Evolutionary conservation across 805 yeast species (phyloP), one percentile per base, ranked within the genome.

Genomic region (Candida mattraensis): DNA sequence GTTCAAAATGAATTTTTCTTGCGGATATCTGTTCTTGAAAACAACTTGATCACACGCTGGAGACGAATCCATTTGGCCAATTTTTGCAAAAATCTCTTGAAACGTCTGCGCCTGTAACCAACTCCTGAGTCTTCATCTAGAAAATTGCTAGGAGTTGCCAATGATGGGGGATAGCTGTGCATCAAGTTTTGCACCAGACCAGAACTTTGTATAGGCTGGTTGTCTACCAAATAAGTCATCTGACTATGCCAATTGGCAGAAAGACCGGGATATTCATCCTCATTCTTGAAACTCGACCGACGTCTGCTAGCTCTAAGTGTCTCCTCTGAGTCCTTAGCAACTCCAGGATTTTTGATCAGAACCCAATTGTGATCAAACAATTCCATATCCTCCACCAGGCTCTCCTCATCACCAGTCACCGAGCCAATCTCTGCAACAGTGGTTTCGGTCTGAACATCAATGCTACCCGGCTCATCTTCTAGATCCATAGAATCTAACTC

Each of bases 1-100:
- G 25, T 41, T 8, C 42, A 40, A 10, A 35, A 41, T 4, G 28
- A n/a, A n/a, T n/a, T n/a, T n/a, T n/a, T n/a, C n/a, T n/a, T n/a
- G n/a, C n/a, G n/a, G n/a, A n/a, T n/a, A n/a, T n/a, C n/a, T n/a
- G n/a, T n/a, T n/a, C n/a, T n/a, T n/a, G n/a, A n/a, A n/a, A n/a
- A n/a, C n/a, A n/a, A n/a, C n/a, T n/a, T n/a, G n/a, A n/a, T n/a
- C n/a, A n/a, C n/a, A n/a, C n/a, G n/a, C n/a, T n/a, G n/a, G n/a
- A n/a, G n/a, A n/a, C n/a, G n/a, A n/a, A n/a, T n/a, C n/a, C n/a
- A n/a, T n/a, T n/a, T n/a, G n/a, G n/a, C n/a, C n/a, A n/a, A n/a
- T n/a, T n/a, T n/a, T n/a, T n/a, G n/a, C n/a, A n/a, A n/a, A n/a
- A n/a, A n/a, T n/a, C n/a, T n/a, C n/a, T n/a, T n/a, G n/a, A n/a